Percentiles rank a stretch among this genome's conserved stretches.
phyloP scores from a whole-genome alignment of 2,329 filamentous ascomycete genomes.

The Lasiodiplodia theobromae region DNA sequence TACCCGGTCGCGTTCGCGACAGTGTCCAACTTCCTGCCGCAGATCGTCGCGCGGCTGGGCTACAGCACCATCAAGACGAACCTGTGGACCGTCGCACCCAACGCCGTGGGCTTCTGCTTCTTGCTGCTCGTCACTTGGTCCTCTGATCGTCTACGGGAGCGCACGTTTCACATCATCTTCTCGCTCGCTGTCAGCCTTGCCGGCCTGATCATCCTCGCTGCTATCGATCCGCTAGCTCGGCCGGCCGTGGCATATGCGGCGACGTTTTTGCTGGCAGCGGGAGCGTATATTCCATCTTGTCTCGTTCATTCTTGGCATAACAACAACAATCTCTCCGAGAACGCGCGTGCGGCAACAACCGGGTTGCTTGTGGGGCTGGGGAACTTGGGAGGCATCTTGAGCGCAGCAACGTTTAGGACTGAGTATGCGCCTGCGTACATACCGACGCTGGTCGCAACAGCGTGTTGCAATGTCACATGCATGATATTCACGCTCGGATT shows the following conservation, averaged over 20 bases:
- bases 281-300: conserved; percentile 16
- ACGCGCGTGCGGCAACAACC: conserved; percentile 9
- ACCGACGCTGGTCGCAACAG: conserved; percentile 14
- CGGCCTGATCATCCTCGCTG: conserved; percentile 15
- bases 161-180: conserved; percentile 25
- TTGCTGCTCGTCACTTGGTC: conserved; percentile 8
- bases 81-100: conserved; percentile 26
- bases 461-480: conserved; percentile 11
- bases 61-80: conserved; percentile 29
- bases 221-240: conserved; percentile 1
- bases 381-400: conserved; percentile 17
- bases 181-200: conserved; percentile 14
- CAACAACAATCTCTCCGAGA: conserved; percentile 25
- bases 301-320: conserved; percentile 30
- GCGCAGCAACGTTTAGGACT: conserved; percentile 11
- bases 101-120: conserved; percentile 23
- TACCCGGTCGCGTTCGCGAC: conserved; percentile 58
- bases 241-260: conserved; percentile 7
- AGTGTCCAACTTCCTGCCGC: conserved; percentile 56
- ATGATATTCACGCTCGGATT: conserved; percentile 3
- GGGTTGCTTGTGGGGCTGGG: conserved; percentile 21
- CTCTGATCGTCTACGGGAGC: conserved; percentile 29
- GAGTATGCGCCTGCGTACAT: conserved; percentile 22
- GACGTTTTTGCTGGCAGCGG: conserved; percentile 21
- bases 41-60: conserved; percentile 34